These are phyloP conservation scores for Spathaspora boniae DNA, from an alignment of 805 yeast species.

Conservation along the genomic window DNA sequence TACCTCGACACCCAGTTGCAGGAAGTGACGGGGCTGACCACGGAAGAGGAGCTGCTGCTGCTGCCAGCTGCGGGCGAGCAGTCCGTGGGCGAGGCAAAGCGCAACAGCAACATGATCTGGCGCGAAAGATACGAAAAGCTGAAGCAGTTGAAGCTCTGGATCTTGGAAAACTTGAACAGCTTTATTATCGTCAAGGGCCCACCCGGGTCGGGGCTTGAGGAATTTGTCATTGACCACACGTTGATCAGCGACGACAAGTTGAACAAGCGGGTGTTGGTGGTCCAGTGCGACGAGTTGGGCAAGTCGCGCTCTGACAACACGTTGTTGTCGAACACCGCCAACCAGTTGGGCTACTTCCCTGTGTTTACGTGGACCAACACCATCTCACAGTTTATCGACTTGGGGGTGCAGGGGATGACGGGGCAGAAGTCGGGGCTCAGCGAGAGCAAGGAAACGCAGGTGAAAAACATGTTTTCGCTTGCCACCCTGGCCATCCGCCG, in stretches of 20 bases:
- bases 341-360: constrained; percentile 86
- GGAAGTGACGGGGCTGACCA: constrained; percentile 8
- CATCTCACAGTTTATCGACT: constrained; percentile 72
- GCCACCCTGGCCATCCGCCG: constrained; percentile 71
- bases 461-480: constrained; percentile 73
- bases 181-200: constrained; percentile 92
- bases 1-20: constrained; percentile 26
- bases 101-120: constrained; percentile 49
- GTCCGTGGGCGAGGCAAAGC: constrained; percentile 6
- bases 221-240: constrained; percentile 66
- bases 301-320: constrained; percentile 73
- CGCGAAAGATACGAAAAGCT: constrained; percentile 66
- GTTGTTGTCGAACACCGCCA: constrained; percentile 65
- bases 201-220: constrained; percentile 90
- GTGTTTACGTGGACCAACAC: constrained; percentile 90
- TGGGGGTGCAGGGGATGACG: constrained; percentile 83
- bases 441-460: constrained; percentile 77
- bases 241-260: constrained; percentile 48
- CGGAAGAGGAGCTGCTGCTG: constrained; percentile 3
- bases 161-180: constrained; percentile 85
- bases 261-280: constrained; percentile 49
- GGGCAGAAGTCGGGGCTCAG: constrained; percentile 92
- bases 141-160: constrained; percentile 70
- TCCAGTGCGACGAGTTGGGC: constrained; percentile 76
- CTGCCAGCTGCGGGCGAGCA: constrained; percentile 16